These are phyloP conservation scores for Nothophytophthora sp. DNA, from an alignment of 352 stramenopile genomes.

Conservation along the genomic window DNA sequence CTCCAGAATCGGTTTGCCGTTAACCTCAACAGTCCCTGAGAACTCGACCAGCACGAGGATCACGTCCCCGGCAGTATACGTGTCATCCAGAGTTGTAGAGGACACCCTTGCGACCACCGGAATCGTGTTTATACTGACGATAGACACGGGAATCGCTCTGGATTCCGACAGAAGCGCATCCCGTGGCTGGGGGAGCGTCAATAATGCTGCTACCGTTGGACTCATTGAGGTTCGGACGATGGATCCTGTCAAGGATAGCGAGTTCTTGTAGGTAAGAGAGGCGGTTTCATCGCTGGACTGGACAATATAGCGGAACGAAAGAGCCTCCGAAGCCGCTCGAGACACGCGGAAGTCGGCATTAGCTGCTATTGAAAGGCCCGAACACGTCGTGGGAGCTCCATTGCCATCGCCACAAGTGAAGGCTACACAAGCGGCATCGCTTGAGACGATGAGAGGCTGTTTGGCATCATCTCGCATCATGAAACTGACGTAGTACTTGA, in stretches of 20 bases:
- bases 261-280: conserved; percentile 28
- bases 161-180: conserved; percentile 8
- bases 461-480: conserved; percentile 35
- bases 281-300: conserved; percentile 37
- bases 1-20: conserved; percentile 55
- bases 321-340: conserved; percentile 34
- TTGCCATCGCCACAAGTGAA: conserved; percentile 51
- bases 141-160: conserved; percentile 10
- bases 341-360: conserved; percentile 51
- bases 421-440: conserved; percentile 30
- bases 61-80: conserved; percentile 64
- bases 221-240: conserved; percentile 47
- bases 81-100: conserved; percentile 39
- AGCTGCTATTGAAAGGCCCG: conserved; percentile 28
- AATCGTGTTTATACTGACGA: conserved; percentile 38
- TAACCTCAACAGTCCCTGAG: conserved; percentile 43
- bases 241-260: conserved; percentile 28
- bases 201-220: conserved; percentile 24
- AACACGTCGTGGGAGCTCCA: conserved; percentile 31
- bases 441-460: conserved; percentile 27
- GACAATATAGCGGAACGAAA: conserved; percentile 62
- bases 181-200: conserved; percentile 31
- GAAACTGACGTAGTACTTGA: conserved; percentile 57
- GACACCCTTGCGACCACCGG: conserved; percentile 43
- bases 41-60: conserved; percentile 65